These are phyloP conservation scores for Solanum rostratum DNA, from an alignment of 257 asterid genomes.

Conservation along the genomic window DNA sequence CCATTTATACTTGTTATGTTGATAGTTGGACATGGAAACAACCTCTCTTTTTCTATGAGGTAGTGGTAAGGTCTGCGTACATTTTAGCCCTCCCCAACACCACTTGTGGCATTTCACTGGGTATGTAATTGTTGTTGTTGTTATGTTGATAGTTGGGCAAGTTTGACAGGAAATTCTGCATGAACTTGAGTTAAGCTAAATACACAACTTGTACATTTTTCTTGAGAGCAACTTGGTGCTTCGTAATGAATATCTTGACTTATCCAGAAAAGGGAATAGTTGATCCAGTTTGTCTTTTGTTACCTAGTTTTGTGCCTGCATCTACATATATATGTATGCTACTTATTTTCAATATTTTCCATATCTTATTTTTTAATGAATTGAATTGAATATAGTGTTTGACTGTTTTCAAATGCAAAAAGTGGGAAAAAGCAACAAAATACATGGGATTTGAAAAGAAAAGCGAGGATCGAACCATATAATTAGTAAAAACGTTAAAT, in stretches of 20 bases:
- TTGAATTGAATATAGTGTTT: background rate
- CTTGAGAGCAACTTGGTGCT: background rate
- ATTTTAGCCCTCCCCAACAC: too few species aligned
- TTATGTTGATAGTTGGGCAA: background rate
- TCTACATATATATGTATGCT: background rate
- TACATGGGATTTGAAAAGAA: background rate
- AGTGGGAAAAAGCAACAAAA: background rate
- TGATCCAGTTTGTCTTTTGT: background rate
- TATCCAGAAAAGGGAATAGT: background rate
- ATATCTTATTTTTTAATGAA: background rate
- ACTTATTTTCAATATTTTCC: background rate
- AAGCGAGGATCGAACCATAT: background rate
- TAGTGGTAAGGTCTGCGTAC: too few species aligned
- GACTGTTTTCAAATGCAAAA: background rate
- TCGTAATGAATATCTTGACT: background rate
- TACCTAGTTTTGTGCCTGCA: background rate
- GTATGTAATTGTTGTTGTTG: too few species aligned
- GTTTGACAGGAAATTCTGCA: background rate
- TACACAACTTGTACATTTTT: background rate
- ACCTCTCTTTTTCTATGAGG: too few species aligned
- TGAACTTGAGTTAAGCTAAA: background rate
- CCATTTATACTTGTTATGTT: background rate
- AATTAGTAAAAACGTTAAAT: background rate
- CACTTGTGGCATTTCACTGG: too few species aligned
- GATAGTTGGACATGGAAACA: background rate